phyloP scores from a whole-genome alignment of 2,329 filamentous ascomycete species.

The Eutypa lata region DNA sequence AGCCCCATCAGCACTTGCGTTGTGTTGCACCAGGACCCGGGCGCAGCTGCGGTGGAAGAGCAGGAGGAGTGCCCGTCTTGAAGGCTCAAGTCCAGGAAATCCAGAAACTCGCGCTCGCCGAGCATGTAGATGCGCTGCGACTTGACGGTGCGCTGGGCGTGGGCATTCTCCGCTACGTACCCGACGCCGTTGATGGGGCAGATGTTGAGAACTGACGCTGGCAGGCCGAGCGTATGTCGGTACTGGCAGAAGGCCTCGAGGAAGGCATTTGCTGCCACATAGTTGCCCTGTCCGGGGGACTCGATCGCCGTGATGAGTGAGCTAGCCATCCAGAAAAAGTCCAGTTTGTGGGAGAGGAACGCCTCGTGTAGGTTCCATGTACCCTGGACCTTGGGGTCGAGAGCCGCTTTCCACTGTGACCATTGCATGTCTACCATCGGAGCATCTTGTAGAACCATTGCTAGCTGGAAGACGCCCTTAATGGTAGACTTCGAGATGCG shows the following conservation, averaged over 20 bases:
- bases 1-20: conserved; percentile 21
- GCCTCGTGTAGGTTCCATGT: conserved; percentile 36
- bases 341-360: conserved; percentile 19
- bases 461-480: conserved; percentile 20
- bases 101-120: conserved; percentile 21
- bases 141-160: conserved; percentile 19
- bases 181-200: conserved; percentile 28
- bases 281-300: conserved; percentile 31
- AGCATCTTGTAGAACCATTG: conserved; percentile 20
- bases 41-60: conserved; percentile 1
- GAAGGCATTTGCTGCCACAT: conserved; percentile 34
- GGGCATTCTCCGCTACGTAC: conserved; percentile 22
- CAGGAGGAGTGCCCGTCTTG: conserved; percentile 7
- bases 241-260: conserved; percentile 33
- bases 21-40: conserved; percentile 11
- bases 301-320: conserved; percentile 29
- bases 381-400: conserved; percentile 40
- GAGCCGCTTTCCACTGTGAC: conserved; percentile 29
- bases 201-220: conserved; percentile 34
- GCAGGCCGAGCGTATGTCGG: conserved; percentile 27
- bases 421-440: conserved; percentile 24
- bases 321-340: conserved; percentile 35
- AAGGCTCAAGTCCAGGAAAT: conserved; percentile 19
- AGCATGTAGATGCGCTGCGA: conserved; percentile 18
- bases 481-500: conserved; percentile 10